These are phyloP conservation scores for Maudiozyma saulgeensis DNA, from an alignment of 805 yeast genomes.

Conservation along the genomic window DNA sequence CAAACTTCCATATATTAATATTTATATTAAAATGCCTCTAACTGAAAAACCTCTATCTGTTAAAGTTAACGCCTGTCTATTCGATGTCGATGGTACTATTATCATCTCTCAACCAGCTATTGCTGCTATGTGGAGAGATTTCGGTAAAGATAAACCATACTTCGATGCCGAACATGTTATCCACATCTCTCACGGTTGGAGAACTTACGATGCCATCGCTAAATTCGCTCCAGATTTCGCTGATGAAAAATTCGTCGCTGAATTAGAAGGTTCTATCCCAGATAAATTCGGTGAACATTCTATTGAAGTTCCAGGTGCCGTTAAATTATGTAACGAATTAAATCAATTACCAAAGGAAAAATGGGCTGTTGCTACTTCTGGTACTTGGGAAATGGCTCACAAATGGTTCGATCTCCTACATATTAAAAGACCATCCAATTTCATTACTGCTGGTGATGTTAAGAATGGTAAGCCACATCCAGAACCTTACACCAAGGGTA, in stretches of 20 bases:
- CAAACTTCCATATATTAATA: neutral
- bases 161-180: conserved; percentile 63
- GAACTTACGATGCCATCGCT: conserved; percentile 70
- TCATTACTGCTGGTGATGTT: conserved; percentile 77
- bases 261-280: conserved; percentile 61
- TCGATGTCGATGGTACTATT: conserved; percentile 83
- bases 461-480: conserved; percentile 80
- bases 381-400: conserved; percentile 66
- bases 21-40: conserved; percentile 13
- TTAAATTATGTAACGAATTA: conserved; percentile 47
- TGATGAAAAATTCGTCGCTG: conserved; percentile 51
- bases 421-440: conserved; percentile 55
- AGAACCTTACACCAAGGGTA: conserved; percentile 63
- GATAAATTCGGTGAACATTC: conserved; percentile 65
- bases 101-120: conserved; percentile 78
- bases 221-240: conserved; percentile 71
- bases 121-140: conserved; percentile 72
- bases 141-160: conserved; percentile 57
- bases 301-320: conserved; percentile 67
- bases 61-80: conserved; percentile 43
- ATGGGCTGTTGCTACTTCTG: conserved; percentile 87
- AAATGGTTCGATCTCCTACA: conserved; percentile 68
- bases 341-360: conserved; percentile 44
- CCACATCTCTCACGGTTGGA: conserved; percentile 70
- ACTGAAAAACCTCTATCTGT: conserved; percentile 26